These are phyloP conservation scores for Aspergillus alliaceus DNA, from an alignment of 2,329 filamentous ascomycete species.

Conservation along the genomic window DNA sequence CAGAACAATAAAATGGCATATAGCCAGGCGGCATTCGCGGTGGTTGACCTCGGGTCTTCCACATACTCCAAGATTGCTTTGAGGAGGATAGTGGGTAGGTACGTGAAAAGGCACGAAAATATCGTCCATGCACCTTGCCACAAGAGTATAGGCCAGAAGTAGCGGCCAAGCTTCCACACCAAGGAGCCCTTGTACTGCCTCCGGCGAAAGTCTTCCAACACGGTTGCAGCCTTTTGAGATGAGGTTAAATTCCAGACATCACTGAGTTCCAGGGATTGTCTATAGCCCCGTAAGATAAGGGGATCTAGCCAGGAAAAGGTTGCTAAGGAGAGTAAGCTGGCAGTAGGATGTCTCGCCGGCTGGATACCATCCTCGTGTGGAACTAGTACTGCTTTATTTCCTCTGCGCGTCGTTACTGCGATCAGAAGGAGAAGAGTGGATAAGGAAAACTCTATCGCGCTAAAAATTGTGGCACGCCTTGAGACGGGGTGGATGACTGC, in stretches of 20 bases:
- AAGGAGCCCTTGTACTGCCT: constrained; percentile 78
- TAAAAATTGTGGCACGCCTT: constrained; percentile 60
- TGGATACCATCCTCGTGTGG: constrained; percentile 88
- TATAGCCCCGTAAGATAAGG: constrained; percentile 87
- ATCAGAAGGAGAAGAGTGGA: constrained; percentile 73
- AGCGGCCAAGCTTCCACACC: constrained; percentile 76
- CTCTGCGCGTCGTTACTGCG: constrained; percentile 79
- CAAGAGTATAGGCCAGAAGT: constrained; percentile 76
- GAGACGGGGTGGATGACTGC: constrained; percentile 75
- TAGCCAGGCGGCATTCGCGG: constrained; percentile 88
- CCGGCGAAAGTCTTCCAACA: constrained; percentile 81
- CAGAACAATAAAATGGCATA: constrained; percentile 89
- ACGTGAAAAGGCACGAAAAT: constrained; percentile 79
- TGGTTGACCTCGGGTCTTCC: constrained; percentile 74
- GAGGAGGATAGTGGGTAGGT: constrained; percentile 85
- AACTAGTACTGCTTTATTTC: constrained; percentile 83
- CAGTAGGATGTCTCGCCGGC: constrained; percentile 81
- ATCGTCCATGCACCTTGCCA: constrained; percentile 79
- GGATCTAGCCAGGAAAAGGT: constrained; percentile 90
- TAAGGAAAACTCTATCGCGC: constrained; percentile 72
- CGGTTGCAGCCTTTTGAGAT: constrained; percentile 79
- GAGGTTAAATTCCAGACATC: constrained; percentile 91
- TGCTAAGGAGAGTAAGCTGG: constrained; percentile 82
- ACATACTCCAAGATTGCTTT: constrained; percentile 92
- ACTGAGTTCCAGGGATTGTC: constrained; percentile 74